These are phyloP conservation scores for Exophiala sideris DNA, from an alignment of 2,329 filamentous ascomycete species.

Conservation along the genomic window DNA sequence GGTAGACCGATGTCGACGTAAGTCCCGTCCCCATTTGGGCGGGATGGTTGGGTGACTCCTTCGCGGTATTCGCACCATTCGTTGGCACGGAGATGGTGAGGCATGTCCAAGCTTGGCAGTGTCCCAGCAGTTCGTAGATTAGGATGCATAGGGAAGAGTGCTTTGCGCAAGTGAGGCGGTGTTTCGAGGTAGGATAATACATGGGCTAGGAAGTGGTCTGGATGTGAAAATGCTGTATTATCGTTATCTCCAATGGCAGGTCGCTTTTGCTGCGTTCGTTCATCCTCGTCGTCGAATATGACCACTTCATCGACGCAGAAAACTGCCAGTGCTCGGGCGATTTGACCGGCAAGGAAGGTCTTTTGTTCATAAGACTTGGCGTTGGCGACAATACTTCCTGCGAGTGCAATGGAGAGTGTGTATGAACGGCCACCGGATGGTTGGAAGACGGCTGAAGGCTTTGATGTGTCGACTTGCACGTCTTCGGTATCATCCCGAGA, in stretches of 20 bases:
- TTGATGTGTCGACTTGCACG: slow-evolving; percentile 55
- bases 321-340: slow-evolving; percentile 76
- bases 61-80: slow-evolving; percentile 80
- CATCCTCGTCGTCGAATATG: slow-evolving; percentile 66
- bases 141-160: slow-evolving; percentile 73
- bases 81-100: slow-evolving; percentile 71
- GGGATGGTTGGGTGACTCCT: slow-evolving; percentile 60
- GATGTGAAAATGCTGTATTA: slow-evolving; percentile 68
- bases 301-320: slow-evolving; percentile 83
- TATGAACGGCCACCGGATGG: slow-evolving; percentile 63
- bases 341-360: slow-evolving; percentile 67
- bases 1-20: slow-evolving; percentile 51
- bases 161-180: slow-evolving; percentile 74
- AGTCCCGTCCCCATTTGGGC: slow-evolving; percentile 52
- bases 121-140: slow-evolving; percentile 71
- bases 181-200: slow-evolving; percentile 79
- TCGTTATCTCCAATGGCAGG: slow-evolving; percentile 39
- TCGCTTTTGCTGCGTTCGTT: slow-evolving; percentile 31
- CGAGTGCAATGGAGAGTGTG: slow-evolving; percentile 74
- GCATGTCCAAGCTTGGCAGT: slow-evolving; percentile 76
- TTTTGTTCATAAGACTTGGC: slow-evolving; percentile 71
- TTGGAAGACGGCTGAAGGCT: slow-evolving; percentile 66
- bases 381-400: slow-evolving; percentile 70
- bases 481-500: not conserved
- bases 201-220: slow-evolving; percentile 75